phyloP scores from a whole-genome alignment of 257 asterid genomes.

The Fraxinus americana region DNA sequence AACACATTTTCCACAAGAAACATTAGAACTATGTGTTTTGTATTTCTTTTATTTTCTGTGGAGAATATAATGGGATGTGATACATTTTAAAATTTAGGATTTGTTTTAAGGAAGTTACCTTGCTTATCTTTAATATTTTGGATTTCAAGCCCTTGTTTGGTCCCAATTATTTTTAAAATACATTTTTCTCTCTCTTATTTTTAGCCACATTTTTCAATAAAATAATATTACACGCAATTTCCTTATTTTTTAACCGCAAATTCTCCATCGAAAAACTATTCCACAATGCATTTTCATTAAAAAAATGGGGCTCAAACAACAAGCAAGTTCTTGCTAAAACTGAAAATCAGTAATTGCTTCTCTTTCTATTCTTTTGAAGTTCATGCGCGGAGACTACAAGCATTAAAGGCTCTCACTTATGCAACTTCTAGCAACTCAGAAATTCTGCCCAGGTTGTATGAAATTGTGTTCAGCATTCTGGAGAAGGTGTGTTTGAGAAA shows the following conservation, averaged over 20 bases:
- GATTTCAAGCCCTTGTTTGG: conserved; percentile 6
- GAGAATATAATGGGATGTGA: conserved; percentile 10
- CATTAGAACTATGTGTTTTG: background rate
- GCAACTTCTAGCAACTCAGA: conserved; percentile 94
- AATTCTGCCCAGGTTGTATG: conserved; percentile 82
- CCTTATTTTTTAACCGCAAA: no score
- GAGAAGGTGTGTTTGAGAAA: conserved; percentile 73
- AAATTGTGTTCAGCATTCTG: conserved; percentile 87
- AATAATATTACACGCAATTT: no score
- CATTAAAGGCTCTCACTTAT: conserved; percentile 93
- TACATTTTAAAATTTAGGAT: conserved; percentile 1
- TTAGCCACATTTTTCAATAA: no score
- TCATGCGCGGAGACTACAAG: conserved; percentile 98
- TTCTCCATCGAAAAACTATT: no score
- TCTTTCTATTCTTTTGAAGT: conserved; percentile 57
- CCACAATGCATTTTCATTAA: no score
- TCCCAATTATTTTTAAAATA: no score
- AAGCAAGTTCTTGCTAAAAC: conserved; percentile 22
- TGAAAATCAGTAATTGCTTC: conserved; percentile 24
- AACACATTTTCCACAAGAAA: background rate
- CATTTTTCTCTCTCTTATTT: no score
- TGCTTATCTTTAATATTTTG: conserved; percentile 1
- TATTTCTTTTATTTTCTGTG: background rate
- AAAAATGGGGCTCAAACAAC: background rate
- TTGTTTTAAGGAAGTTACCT: conserved; percentile 15